Conservation (phyloP, 1,284 basidiomycete species). For the Heterobasidion annosum region DNA sequence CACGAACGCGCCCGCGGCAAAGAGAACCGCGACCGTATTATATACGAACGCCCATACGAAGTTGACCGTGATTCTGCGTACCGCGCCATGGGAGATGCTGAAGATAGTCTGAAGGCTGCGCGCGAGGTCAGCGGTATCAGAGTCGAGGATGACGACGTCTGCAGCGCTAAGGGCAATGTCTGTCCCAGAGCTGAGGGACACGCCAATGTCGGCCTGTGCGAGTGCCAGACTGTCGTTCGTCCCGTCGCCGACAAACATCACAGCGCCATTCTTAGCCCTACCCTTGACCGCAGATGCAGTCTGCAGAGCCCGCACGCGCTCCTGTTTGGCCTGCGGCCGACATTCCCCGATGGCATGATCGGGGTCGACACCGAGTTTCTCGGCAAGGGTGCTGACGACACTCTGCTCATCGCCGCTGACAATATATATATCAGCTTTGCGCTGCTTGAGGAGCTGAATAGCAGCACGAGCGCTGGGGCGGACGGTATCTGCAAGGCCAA, state of each 20-base stretch:
- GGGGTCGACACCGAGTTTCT: constrained; percentile 27
- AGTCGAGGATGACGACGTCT: constrained; percentile 36
- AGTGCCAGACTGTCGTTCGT: constrained; percentile 47
- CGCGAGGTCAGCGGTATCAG: constrained; percentile 23
- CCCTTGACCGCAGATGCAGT: constrained; percentile 10
- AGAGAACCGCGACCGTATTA: constrained; percentile 34
- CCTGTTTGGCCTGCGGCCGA: constrained; percentile 41
- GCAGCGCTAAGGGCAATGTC: constrained; percentile 27
- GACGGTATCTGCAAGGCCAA: constrained; percentile 40
- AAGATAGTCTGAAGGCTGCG: constrained; percentile 30
- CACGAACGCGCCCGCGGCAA: constrained; percentile 42
- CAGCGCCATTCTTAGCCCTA: constrained; percentile 9
- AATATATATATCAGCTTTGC: constrained; percentile 35
- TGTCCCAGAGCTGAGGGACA: constrained; percentile 36
- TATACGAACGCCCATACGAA: constrained; percentile 39
- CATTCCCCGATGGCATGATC: constrained; percentile 36
- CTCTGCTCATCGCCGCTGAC: constrained; percentile 45
- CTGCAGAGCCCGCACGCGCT: constrained; percentile 28
- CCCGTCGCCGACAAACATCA: constrained; percentile 38
- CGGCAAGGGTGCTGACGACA: constrained; percentile 40
- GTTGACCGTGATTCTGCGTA: constrained; percentile 30
- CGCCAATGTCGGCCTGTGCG: constrained; percentile 39
- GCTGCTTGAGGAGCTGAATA: constrained; percentile 25
- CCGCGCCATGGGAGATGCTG: constrained; percentile 30
- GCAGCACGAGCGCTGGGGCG: constrained; percentile 33